Percentiles rank a stretch among this genome's conserved stretches.
These are phyloP conservation scores for Takakia lepidozioides DNA, from an alignment of 225 moss, liverwort and hornwort species.

Conservation along the genomic window DNA sequence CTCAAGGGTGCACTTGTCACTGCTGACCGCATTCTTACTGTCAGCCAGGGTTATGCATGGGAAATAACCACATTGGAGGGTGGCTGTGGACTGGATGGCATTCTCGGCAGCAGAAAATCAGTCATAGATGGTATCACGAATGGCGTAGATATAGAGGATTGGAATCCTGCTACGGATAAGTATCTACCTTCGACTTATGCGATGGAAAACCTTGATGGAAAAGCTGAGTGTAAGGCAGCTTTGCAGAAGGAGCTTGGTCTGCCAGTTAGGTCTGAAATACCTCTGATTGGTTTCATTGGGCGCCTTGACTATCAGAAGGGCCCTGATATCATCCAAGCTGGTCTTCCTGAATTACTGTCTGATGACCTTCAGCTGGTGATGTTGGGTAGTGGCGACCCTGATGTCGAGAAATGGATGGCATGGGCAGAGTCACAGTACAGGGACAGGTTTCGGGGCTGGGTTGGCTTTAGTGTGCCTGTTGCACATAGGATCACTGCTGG, in stretches of 20 bases:
- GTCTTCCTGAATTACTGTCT: conserved; percentile 53
- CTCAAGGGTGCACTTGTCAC: conserved; percentile 94
- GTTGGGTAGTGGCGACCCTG: conserved; percentile 88
- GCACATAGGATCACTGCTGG: conserved; percentile 92
- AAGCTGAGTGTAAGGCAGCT: conserved; percentile 82
- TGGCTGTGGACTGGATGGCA: conserved; percentile 84
- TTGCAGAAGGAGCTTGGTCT: conserved; percentile 85
- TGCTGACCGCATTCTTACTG: conserved; percentile 81
- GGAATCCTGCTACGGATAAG: conserved; percentile 73
- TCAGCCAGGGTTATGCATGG: conserved; percentile 95
- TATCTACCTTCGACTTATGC: conserved; percentile 44
- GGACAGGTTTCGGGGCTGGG: conserved; percentile 89
- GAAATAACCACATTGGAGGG: conserved; percentile 95
- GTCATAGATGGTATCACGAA: conserved; percentile 98
- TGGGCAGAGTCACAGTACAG: conserved; percentile 62
- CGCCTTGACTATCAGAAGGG: conserved; percentile 90
- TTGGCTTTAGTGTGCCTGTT: conserved; percentile 86
- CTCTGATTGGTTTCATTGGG: conserved; percentile 89
- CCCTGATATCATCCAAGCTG: conserved; percentile 87
- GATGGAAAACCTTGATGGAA: conserved; percentile 47
- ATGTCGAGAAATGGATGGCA: conserved; percentile 90
- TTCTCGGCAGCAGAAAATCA: conserved; percentile 63
- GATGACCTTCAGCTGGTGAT: conserved; percentile 94
- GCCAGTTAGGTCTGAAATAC: conserved; percentile 65
- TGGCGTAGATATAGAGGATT: conserved; percentile 87